Evolutionary conservation across 2,329 filamentous ascomycete species (phyloP).

Genomic region (Aspergillus bombycis): DNA sequence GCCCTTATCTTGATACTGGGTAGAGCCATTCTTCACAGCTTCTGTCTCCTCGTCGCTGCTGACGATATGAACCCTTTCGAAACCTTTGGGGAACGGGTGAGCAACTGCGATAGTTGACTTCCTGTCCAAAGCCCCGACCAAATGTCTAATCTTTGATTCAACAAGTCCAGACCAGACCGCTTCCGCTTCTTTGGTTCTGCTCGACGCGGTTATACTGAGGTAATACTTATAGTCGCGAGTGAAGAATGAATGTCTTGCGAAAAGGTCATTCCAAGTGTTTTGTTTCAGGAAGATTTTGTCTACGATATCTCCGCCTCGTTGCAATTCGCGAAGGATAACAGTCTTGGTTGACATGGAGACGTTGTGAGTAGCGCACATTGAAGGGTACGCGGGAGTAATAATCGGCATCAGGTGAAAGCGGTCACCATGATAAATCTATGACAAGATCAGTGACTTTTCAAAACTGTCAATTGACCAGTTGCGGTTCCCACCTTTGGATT

Average conservation of each 20-base stretch:
- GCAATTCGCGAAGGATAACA: conserved; percentile 81
- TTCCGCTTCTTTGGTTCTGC: conserved; percentile 80
- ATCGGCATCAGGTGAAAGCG: conserved; percentile 93
- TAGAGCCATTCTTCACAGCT: conserved; percentile 63
- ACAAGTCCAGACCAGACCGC: conserved; percentile 89
- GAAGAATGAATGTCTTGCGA: conserved; percentile 90
- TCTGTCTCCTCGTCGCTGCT: conserved; percentile 64
- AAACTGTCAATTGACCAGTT: neutral
- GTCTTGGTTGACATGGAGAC: conserved; percentile 83
- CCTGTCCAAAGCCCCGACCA: conserved; percentile 81
- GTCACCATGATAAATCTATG: conserved; percentile 76
- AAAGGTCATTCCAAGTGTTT: conserved; percentile 82
- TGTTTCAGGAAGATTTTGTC: conserved; percentile 78
- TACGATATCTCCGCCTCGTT: conserved; percentile 75
- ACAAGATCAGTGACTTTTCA: neutral
- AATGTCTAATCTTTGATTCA: conserved; percentile 86
- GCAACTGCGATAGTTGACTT: conserved; percentile 80
- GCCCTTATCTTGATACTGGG: conserved; percentile 61
- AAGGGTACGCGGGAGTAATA: conserved; percentile 95
- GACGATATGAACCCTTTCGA: conserved; percentile 78
- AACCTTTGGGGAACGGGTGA: conserved; percentile 90
- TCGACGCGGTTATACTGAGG: conserved; percentile 81
- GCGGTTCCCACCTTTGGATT: conserved; percentile 74
- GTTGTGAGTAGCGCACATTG: conserved; percentile 97
- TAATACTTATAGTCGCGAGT: conserved; percentile 94